Conservation (phyloP, 495 filamentous ascomycete species). For the Sordaria brevicollis region DNA sequence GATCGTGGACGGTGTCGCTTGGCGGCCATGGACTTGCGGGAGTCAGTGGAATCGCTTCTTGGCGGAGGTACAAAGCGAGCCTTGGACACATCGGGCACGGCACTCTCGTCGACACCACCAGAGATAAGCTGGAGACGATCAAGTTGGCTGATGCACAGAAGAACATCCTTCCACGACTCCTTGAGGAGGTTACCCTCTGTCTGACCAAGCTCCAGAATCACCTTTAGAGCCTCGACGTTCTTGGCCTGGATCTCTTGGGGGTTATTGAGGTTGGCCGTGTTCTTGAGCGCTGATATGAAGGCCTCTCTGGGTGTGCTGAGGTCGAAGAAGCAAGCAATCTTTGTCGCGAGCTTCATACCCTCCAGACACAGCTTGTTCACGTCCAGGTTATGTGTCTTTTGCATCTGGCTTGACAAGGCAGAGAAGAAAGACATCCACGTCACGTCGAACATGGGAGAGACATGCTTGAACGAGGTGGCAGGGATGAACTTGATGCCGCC, state of each 20-base stretch:
- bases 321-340: constrained; percentile 88
- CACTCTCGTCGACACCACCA: constrained; percentile 83
- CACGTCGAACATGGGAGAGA: constrained; percentile 97
- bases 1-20: constrained; percentile 56
- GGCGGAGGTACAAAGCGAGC: constrained; percentile 53
- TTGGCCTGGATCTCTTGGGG: constrained; percentile 90
- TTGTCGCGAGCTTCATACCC: constrained; percentile 85
- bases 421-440: constrained; percentile 99
- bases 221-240: constrained; percentile 89
- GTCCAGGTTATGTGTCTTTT: constrained; percentile 83
- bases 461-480: constrained; percentile 85
- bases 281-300: constrained; percentile 87
- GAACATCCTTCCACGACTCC: constrained; percentile 86
- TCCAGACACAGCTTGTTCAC: constrained; percentile 88
- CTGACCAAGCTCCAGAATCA: constrained; percentile 80
- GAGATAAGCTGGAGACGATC: constrained; percentile 94
- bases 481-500: constrained; percentile 72
- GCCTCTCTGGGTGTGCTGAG: constrained; percentile 82
- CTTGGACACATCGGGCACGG: constrained; percentile 86
- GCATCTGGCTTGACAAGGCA: constrained; percentile 79
- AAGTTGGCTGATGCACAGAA: constrained; percentile 92
- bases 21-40: constrained; percentile 59
- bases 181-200: constrained; percentile 84
- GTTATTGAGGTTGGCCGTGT: constrained; percentile 92
- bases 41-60: constrained; percentile 30